Percentiles rank a stretch among this genome's conserved stretches.
Evolutionary conservation across 2,329 filamentous ascomycete species (phyloP).

Genomic region (Alternaria dauci): DNA sequence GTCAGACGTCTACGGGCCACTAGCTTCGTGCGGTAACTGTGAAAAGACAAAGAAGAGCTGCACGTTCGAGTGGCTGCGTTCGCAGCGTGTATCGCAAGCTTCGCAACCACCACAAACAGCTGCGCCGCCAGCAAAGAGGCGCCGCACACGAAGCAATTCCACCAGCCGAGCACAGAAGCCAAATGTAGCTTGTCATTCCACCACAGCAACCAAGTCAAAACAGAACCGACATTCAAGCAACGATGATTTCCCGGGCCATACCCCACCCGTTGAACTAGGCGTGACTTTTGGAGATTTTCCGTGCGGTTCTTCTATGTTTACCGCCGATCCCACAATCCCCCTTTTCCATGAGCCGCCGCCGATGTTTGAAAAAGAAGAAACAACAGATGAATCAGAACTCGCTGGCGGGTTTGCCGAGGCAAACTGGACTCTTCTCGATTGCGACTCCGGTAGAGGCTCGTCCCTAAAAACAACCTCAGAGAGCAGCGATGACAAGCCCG

Average conservation of each 20-base stretch:
- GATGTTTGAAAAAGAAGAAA: not conserved
- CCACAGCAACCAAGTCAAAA: not conserved
- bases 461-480: constrained; percentile 38
- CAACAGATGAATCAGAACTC: constrained; percentile 1
- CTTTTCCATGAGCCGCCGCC: constrained; percentile 10
- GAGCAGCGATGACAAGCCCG: constrained; percentile 24
- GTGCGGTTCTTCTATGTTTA: constrained; percentile 26
- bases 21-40: constrained; percentile 54
- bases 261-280: constrained; percentile 27
- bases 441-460: constrained; percentile 38
- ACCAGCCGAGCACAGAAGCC: constrained; percentile 5
- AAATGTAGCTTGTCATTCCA: constrained; percentile 5
- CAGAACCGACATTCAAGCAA: not conserved
- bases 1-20: constrained; percentile 46
- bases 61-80: constrained; percentile 56
- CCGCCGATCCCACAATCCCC: constrained; percentile 10
- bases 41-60: constrained; percentile 56
- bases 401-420: constrained; percentile 23
- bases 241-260: constrained; percentile 10
- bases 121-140: constrained; percentile 39
- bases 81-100: constrained; percentile 44
- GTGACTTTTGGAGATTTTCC: constrained; percentile 44
- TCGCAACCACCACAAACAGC: constrained; percentile 29
- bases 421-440: constrained; percentile 20
- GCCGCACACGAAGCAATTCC: constrained; percentile 35